Base-by-base conservation (phyloP, 352 stramenopile species). In the Phytopythium montanum region DNA sequence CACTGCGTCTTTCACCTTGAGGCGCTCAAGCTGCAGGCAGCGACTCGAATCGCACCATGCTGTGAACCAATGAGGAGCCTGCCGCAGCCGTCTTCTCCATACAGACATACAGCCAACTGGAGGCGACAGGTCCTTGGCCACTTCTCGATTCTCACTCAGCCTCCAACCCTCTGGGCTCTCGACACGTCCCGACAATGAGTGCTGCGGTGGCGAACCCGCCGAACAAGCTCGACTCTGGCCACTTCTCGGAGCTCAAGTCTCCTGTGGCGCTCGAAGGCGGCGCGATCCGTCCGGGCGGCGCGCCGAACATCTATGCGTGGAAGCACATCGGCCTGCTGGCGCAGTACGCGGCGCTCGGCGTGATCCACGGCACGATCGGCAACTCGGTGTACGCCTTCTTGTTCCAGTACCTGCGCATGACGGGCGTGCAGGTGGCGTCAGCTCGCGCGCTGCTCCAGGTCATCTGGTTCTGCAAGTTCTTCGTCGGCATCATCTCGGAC, bases 391-490 rank as follows among this genome's bases (percentile, higher is more conserved):
- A 85, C 57, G 68, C 70, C 3, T 69, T 80, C 50, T 68, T 78
- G 45, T 68, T 66, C 28, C 65, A 68, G 31, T 81, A 78, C 39
- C 36, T 75, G 23, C 65, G 65, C n/a, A 76, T 76, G 66, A 69
- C 69, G 7, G 69, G 69, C 16, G 72, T 66, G 28, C 65, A 64
- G 10, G 72, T 67, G 8, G 56, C 69, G 14, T 76, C 76, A 19
- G 72, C 74, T 8, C 73, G 56, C 18, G 74, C 76, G 36, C 70
- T 81, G 19, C 69, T 76, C 16, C 68, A 63, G 23, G 61, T 85
- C 29, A 70, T 69, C 39, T 94, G 81, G 80, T 79, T 60, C 19
- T 88, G 88, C 58, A 88, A 89, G 44, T 75, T 92, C 31, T 76
- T 80, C 58, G 73, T 78, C 48, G 73, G 70, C 12, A 72, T 79